These are phyloP conservation scores for Fraxinus floribunda DNA, from an alignment of 305 asterid species.

Conservation along the genomic window DNA sequence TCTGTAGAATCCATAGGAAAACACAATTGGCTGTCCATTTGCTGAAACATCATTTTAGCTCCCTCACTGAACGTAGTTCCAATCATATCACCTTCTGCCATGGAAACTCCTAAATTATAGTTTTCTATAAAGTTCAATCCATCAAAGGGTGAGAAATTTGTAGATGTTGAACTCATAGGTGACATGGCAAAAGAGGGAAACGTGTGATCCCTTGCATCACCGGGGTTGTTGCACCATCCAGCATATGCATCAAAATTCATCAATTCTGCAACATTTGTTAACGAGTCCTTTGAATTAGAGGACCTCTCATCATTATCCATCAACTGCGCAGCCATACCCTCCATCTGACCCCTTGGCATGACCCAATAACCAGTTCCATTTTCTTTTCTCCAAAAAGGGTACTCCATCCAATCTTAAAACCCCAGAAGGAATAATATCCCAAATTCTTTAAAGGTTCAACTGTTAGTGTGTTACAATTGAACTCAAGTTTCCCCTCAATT, in stretches of 20 bases:
- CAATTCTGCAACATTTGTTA: conserved; percentile 15
- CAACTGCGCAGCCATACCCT: conserved; percentile 35
- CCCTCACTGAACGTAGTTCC: conserved; percentile 22
- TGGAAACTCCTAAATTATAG: conserved; percentile 20
- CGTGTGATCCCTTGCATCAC: conserved; percentile 14
- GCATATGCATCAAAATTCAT: conserved; percentile 24
- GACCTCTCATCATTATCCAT: conserved; percentile 35
- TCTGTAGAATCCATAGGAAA: conserved; percentile 19
- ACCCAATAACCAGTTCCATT: conserved; percentile 36
- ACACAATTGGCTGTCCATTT: conserved; percentile 21
- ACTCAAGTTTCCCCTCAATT: conserved; percentile 21
- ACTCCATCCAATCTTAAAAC: conserved; percentile 44
- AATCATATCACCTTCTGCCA: conserved; percentile 22
- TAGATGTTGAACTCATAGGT: background rate
- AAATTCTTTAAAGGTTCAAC: conserved; percentile 1
- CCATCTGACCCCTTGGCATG: conserved; percentile 39
- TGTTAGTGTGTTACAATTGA: conserved; percentile 23
- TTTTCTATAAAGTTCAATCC: conserved; percentile 33
- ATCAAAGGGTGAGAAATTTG: conserved; percentile 35
- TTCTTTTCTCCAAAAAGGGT: conserved; percentile 36
- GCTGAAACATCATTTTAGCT: conserved; percentile 29
- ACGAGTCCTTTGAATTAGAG: conserved; percentile 31
- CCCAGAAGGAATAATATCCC: conserved; percentile 10
- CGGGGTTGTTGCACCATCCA: conserved; percentile 17
- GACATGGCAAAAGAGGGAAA: conserved; percentile 19